phyloP scores from a whole-genome alignment of 306 rosid genomes.

The Albizia julibrissin region DNA sequence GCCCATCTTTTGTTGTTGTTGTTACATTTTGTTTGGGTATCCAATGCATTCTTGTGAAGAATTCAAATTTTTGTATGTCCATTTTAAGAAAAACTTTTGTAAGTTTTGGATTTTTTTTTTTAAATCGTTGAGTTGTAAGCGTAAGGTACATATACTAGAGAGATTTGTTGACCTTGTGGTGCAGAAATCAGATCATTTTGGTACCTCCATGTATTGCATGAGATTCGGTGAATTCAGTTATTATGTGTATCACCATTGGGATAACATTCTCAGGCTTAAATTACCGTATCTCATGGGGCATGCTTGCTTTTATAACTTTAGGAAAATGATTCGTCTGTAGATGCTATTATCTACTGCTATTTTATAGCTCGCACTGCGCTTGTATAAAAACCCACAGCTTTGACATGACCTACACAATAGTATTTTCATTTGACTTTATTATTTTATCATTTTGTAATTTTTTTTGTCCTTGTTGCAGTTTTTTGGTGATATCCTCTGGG shows the following conservation, averaged over 20 bases:
- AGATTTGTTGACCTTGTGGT: slow-evolving; percentile 13
- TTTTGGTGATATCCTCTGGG: slow-evolving; percentile 71
- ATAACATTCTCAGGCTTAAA: neutral
- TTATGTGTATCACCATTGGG: neutral
- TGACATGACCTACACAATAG: neutral
- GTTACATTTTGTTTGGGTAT: neutral
- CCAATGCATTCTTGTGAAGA: neutral
- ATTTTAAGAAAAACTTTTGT: neutral
- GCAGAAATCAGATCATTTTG: slow-evolving; percentile 19
- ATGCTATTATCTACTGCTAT: neutral
- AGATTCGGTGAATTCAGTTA: neutral
- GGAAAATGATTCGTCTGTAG: neutral
- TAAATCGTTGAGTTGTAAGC: neutral
- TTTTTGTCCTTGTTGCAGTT: slow-evolving; percentile 52
- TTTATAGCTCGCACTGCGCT: neutral
- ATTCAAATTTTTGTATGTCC: neutral
- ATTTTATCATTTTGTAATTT: neutral
- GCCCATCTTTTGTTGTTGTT: slow-evolving; percentile 1
- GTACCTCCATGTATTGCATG: neutral
- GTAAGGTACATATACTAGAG: slow-evolving; percentile 10
- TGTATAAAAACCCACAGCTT: neutral
- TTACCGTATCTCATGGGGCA: neutral
- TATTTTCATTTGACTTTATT: neutral
- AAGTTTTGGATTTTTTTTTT: neutral
- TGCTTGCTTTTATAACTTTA: slow-evolving; percentile 7